A percentile compares a stretch with the other conserved stretches of the same genome.
Evolutionary conservation across 2,329 filamentous ascomycete species (phyloP).

Genomic region (Colletotrichum tropicale): DNA sequence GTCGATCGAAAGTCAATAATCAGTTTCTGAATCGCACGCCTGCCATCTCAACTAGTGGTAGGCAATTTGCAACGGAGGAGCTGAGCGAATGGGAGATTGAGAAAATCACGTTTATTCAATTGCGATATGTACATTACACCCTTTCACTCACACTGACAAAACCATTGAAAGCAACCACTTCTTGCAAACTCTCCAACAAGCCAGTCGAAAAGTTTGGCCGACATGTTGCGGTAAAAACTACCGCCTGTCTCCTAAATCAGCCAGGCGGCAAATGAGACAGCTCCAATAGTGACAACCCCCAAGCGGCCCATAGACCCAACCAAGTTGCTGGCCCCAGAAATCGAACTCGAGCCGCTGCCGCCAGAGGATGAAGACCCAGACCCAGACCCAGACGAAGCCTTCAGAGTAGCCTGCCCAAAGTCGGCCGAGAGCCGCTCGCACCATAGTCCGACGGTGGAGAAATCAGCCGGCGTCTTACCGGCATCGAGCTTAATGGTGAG

Average conservation of each 20-base stretch:
- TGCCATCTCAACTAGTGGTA: too few relatives aligned
- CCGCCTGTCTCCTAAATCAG: too few relatives aligned
- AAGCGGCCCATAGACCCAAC: not conserved
- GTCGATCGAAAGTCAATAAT: too few relatives aligned
- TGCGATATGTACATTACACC: not conserved
- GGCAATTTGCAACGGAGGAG: not conserved
- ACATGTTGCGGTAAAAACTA: too few relatives aligned
- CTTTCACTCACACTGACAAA: too few relatives aligned
- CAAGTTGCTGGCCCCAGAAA: not conserved
- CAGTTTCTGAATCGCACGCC: too few relatives aligned
- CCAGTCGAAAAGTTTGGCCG: too few relatives aligned
- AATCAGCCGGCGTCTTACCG: conserved; percentile 26
- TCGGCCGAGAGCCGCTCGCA: not conserved
- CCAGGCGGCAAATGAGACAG: not conserved
- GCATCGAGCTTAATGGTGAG: conserved; percentile 27
- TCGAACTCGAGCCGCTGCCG: not conserved
- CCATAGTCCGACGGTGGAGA: not conserved
- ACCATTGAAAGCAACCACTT: too few relatives aligned
- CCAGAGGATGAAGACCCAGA: not conserved
- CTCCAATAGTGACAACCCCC: not conserved
- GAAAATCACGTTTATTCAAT: not conserved
- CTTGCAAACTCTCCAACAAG: too few relatives aligned
- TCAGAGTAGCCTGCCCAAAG: not conserved
- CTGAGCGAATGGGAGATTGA: not conserved
- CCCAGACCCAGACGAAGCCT: not conserved